phyloP scores from a whole-genome alignment of 192 early-diverging fungal genomes.

The Coemansia sp. region DNA sequence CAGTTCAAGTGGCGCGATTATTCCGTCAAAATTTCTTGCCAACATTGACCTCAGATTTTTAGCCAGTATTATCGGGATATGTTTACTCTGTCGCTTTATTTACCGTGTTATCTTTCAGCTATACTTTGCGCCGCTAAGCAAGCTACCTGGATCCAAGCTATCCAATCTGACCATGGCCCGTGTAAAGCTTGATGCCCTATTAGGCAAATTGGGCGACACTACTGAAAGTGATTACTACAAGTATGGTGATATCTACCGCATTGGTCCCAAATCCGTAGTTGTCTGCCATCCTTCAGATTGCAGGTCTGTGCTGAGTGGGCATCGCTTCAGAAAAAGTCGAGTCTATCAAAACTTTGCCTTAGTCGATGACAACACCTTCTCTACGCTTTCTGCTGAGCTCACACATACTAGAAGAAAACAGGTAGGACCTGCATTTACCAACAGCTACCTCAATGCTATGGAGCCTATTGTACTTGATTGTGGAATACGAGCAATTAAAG shows the following conservation, averaged over 20 bases:
- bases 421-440: constrained; percentile 31
- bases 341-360: constrained; percentile 27
- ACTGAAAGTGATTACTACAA: constrained; percentile 21
- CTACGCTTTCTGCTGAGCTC: constrained; percentile 24
- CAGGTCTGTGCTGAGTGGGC: constrained; percentile 17
- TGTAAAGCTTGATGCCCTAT: constrained; percentile 10
- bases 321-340: constrained; percentile 27
- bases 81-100: constrained; percentile 3
- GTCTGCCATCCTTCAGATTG: constrained; percentile 27
- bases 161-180: constrained; percentile 16
- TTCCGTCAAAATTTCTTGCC: neutral
- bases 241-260: constrained; percentile 37
- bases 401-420: constrained; percentile 18
- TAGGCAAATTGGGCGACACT: constrained; percentile 12
- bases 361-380: constrained; percentile 22
- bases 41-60: constrained; percentile 4
- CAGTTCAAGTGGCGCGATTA: neutral
- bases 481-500: constrained; percentile 19
- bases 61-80: constrained; percentile 3
- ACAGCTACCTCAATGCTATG: constrained; percentile 22
- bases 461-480: constrained; percentile 36
- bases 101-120: constrained; percentile 21
- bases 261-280: constrained; percentile 26
- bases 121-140: constrained; percentile 27
- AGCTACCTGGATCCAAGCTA: constrained; percentile 19